phyloP scores from a whole-genome alignment of 78 protist genomes.

The Dictyostelium purpureum region DNA sequence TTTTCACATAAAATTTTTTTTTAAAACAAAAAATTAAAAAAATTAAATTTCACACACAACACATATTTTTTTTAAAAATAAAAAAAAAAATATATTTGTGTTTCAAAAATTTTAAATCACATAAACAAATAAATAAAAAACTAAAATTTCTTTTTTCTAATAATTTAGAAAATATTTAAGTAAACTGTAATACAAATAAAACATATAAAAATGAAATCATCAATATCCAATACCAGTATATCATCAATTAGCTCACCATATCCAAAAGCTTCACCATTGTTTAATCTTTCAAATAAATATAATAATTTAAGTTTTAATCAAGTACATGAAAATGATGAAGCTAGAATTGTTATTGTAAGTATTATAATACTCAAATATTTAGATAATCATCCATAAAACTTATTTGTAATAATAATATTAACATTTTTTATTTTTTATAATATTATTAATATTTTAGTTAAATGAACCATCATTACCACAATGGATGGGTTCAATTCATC shows the following conservation, averaged over 20 bases:
- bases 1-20: too few relatives aligned
- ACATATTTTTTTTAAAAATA: neutral
- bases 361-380: neutral
- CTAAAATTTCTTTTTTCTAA: too few relatives aligned
- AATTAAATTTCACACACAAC: neutral
- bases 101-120: neutral
- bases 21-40: neutral
- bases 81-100: too few relatives aligned
- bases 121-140: neutral
- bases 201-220: neutral
- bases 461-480: slow-evolving; percentile 77
- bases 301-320: slow-evolving; percentile 34
- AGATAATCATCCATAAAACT: neutral
- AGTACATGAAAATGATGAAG: slow-evolving; percentile 87
- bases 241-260: neutral
- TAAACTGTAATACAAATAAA: neutral
- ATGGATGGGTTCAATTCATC: slow-evolving; percentile 90
- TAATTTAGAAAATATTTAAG: too few relatives aligned
- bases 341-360: slow-evolving; percentile 83
- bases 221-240: neutral
- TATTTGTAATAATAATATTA: neutral
- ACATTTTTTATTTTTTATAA: neutral
- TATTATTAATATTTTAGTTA: neutral
- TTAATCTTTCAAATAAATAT: neutral
- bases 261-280: neutral